A percentile compares a stretch with the other conserved stretches of the same genome.
phyloP scores from a whole-genome alignment of 805 yeast genomes.

The Sporopachydermia lactativora region DNA sequence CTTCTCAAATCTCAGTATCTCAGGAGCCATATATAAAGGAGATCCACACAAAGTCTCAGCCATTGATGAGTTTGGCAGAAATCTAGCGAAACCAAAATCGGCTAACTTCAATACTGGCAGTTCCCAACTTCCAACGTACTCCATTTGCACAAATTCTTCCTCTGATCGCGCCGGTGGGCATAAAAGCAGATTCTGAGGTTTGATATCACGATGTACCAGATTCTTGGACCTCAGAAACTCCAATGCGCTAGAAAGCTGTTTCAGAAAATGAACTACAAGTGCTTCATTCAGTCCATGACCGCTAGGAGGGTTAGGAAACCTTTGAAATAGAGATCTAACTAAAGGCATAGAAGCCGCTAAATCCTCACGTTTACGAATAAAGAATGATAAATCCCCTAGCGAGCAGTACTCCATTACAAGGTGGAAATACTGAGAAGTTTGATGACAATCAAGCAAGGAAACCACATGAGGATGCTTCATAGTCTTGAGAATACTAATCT shows the following conservation, averaged over 20 bases:
- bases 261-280: slow-evolving; percentile 69
- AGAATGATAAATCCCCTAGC: slow-evolving; percentile 81
- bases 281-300: slow-evolving; percentile 70
- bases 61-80: slow-evolving; percentile 82
- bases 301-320: slow-evolving; percentile 70
- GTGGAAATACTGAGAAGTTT: slow-evolving; percentile 65
- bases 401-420: slow-evolving; percentile 95
- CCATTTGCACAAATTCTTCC: slow-evolving; percentile 37
- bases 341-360: slow-evolving; percentile 64
- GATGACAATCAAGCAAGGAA: slow-evolving; percentile 66
- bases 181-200: slow-evolving; percentile 76
- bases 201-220: slow-evolving; percentile 88
- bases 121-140: slow-evolving; percentile 72
- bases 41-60: slow-evolving; percentile 98
- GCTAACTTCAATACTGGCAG: slow-evolving; percentile 88
- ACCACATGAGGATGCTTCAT: slow-evolving; percentile 92
- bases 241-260: slow-evolving; percentile 77
- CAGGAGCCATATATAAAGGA: slow-evolving; percentile 98
- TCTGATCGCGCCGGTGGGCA: slow-evolving; percentile 69
- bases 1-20: slow-evolving; percentile 83
- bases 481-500: slow-evolving; percentile 76
- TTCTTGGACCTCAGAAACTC: slow-evolving; percentile 70
- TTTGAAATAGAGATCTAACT: slow-evolving; percentile 56
- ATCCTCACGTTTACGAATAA: slow-evolving; percentile 66
- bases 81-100: slow-evolving; percentile 95